phyloP scores from a whole-genome alignment of 805 yeast genomes.

The Pichia phayaonensis region DNA sequence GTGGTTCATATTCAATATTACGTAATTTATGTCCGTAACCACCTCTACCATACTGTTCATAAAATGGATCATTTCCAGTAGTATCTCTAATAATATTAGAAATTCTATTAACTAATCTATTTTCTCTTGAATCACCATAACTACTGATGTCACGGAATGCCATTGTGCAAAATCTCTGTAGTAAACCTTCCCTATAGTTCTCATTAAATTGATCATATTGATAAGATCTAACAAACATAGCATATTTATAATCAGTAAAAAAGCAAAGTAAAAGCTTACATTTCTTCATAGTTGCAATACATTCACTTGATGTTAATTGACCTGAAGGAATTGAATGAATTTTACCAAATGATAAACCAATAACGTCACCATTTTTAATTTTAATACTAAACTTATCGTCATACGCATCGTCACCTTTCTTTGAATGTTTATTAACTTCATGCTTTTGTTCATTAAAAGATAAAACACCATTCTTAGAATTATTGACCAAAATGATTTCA shows the following conservation, averaged over 20 bases:
- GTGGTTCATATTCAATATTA: background rate
- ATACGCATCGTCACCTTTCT: background rate
- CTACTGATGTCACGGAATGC: background rate
- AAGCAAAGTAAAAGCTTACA: slow-evolving; percentile 2
- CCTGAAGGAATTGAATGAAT: background rate
- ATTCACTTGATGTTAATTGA: background rate
- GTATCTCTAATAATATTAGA: background rate
- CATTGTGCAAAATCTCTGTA: background rate
- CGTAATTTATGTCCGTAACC: background rate
- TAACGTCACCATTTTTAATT: slow-evolving; percentile 4
- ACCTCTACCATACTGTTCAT: background rate
- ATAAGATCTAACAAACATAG: background rate
- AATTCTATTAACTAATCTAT: background rate
- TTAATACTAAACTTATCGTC: background rate
- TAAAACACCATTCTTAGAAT: slow-evolving; percentile 10
- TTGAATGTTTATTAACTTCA: background rate
- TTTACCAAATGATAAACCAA: background rate
- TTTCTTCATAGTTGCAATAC: background rate
- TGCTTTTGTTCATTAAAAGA: background rate
- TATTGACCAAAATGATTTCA: slow-evolving; percentile 1
- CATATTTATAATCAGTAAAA: background rate
- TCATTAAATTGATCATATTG: background rate
- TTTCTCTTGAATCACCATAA: background rate
- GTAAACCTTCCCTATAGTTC: background rate
- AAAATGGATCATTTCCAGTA: background rate